phyloP scores from a whole-genome alignment of 202 grass and related monocot species.

The Setaria italica region DNA sequence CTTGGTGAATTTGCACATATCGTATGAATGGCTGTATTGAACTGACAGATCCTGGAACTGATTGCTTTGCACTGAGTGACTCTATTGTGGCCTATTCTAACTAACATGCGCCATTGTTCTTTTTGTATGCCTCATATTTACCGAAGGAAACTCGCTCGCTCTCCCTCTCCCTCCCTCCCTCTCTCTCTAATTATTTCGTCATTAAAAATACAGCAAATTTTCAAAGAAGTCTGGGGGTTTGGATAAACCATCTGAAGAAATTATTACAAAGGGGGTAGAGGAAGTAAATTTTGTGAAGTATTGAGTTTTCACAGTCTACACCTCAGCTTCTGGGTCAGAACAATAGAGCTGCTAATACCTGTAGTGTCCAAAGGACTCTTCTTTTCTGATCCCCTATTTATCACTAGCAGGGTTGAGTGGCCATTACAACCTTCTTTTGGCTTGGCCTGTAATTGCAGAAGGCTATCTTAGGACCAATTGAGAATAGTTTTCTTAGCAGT shows the following conservation, averaged over 20 bases:
- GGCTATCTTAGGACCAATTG: background rate
- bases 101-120: background rate
- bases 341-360: background rate
- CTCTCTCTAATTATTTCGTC: background rate
- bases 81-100: slow-evolving; percentile 1
- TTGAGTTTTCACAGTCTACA: background rate
- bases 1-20: background rate
- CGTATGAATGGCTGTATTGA: slow-evolving; percentile 14
- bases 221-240: background rate
- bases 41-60: background rate
- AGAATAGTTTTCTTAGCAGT: background rate
- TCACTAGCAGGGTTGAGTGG: background rate
- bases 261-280: background rate
- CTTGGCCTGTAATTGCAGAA: background rate
- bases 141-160: slow-evolving; percentile 11
- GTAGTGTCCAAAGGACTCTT: background rate
- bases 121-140: slow-evolving; percentile 5
- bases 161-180: too few species aligned
- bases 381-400: background rate
- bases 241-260: background rate
- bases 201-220: background rate
- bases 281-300: background rate
- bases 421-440: background rate
- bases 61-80: background rate
- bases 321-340: background rate